Percentiles rank a stretch among this genome's conserved stretches.
Evolutionary conservation across 768 basidiomycete species (phyloP).

Genomic region (Lyophyllum semitale): DNA sequence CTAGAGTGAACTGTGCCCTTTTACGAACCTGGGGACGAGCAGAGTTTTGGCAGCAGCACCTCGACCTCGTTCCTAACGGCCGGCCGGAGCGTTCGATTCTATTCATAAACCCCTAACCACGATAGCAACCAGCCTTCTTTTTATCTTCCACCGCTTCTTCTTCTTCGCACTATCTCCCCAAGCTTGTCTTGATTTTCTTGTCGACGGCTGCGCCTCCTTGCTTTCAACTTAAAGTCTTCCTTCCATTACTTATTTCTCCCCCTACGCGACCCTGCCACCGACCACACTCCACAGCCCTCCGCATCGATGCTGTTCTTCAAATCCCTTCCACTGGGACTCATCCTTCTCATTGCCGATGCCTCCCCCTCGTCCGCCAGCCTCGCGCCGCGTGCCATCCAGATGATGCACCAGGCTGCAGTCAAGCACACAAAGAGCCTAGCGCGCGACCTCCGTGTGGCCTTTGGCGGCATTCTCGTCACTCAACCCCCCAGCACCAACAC

Average conservation of each 20-base stretch:
- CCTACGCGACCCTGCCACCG: conserved; percentile 1
- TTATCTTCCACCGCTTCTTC: conserved; percentile 9
- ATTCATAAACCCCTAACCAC: conserved; percentile 19
- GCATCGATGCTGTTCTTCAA: conserved; percentile 25
- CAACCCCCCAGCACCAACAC: conserved; percentile 25
- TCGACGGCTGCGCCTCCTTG: conserved; percentile 25
- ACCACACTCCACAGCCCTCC: not conserved
- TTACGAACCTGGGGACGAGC: not conserved
- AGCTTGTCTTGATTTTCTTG: conserved; percentile 13
- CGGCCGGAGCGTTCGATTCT: conserved; percentile 22
- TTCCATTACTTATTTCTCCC: conserved; percentile 17
- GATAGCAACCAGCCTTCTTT: conserved; percentile 11
- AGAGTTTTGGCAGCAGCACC: conserved; percentile 5
- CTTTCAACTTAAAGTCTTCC: conserved; percentile 18
- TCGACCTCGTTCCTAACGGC: conserved; percentile 23
- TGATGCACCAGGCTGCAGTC: conserved; percentile 54
- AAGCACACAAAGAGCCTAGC: conserved; percentile 64
- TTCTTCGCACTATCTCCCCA: conserved; percentile 9
- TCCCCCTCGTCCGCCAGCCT: conserved; percentile 30
- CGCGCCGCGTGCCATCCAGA: conserved; percentile 43
- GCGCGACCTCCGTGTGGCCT: conserved; percentile 67
- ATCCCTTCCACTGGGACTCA: conserved; percentile 34
- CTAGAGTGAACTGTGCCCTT: conserved; percentile 1
- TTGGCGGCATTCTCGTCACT: conserved; percentile 52
- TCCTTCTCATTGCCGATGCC: conserved; percentile 35